Conservation (phyloP, 2,329 filamentous ascomycete genomes). For the Ampelomyces quisqualis region DNA sequence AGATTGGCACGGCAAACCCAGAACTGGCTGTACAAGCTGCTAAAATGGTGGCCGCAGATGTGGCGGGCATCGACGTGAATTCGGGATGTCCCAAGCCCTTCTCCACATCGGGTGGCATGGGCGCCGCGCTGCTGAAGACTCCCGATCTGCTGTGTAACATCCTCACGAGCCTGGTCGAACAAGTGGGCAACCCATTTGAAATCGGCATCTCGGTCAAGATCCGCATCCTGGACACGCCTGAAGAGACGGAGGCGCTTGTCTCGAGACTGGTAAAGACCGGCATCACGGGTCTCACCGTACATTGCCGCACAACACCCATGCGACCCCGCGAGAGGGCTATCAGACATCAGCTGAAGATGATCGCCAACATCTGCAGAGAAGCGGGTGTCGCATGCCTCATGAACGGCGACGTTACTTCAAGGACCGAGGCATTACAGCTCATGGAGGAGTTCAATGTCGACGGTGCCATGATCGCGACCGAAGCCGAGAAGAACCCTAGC, state of each 20-base stretch:
- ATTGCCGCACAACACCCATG: conserved; percentile 97
- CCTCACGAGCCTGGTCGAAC: conserved; percentile 74
- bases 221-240: conserved; percentile 74
- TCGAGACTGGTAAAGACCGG: conserved; percentile 78
- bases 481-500: conserved; percentile 87
- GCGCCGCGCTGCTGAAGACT: conserved; percentile 81
- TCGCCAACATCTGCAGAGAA: conserved; percentile 75
- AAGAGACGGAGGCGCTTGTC: conserved; percentile 75
- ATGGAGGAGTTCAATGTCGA: conserved; percentile 81
- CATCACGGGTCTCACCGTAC: conserved; percentile 87
- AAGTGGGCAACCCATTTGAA: conserved; percentile 73
- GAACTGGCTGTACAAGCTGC: conserved; percentile 81
- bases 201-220: conserved; percentile 99
- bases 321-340: conserved; percentile 85
- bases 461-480: conserved; percentile 94
- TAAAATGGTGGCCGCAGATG: conserved; percentile 78
- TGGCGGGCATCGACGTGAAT: conserved; percentile 94
- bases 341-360: conserved; percentile 80
- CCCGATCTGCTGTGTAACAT: conserved; percentile 84
- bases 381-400: conserved; percentile 89
- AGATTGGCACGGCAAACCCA: conserved; percentile 85
- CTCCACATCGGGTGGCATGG: conserved; percentile 91
- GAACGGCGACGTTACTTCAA: conserved; percentile 85
- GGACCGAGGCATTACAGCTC: conserved; percentile 70
- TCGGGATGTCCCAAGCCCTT: conserved; percentile 98